Evolutionary conservation across 1,284 basidiomycete genomes (phyloP).

Genomic region (Thelephora terrestris): DNA sequence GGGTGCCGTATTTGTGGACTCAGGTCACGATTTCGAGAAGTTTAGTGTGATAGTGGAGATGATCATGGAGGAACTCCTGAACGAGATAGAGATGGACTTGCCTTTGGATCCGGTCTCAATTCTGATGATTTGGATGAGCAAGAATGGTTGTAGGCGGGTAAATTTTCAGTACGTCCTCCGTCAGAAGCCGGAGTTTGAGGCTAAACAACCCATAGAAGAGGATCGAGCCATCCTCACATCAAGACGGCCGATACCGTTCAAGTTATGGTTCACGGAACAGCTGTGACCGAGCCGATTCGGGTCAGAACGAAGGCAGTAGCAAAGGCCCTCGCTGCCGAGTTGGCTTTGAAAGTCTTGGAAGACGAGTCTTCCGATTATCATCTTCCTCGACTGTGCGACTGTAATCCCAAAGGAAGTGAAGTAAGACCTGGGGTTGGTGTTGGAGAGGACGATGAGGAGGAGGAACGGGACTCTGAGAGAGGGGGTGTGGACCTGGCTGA

Average conservation of each 20-base stretch:
- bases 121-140: slow-evolving; percentile 51
- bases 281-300: slow-evolving; percentile 48
- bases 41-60: slow-evolving; percentile 47
- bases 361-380: slow-evolving; percentile 34
- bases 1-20: slow-evolving; percentile 78
- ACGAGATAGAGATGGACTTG: slow-evolving; percentile 43
- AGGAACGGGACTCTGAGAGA: background rate
- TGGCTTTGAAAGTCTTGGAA: slow-evolving; percentile 40
- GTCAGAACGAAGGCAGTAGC: slow-evolving; percentile 45
- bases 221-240: slow-evolving; percentile 31
- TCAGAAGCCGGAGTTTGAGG: background rate
- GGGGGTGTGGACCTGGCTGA: slow-evolving; percentile 11
- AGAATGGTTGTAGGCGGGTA: slow-evolving; percentile 44
- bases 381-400: slow-evolving; percentile 45
- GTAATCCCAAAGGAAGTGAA: slow-evolving; percentile 16
- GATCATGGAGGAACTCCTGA: slow-evolving; percentile 54
- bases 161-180: slow-evolving; percentile 13
- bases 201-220: slow-evolving; percentile 31
- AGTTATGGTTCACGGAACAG: slow-evolving; percentile 47
- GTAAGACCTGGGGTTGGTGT: slow-evolving; percentile 4
- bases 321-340: slow-evolving; percentile 55
- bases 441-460: slow-evolving; percentile 16
- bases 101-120: slow-evolving; percentile 59
- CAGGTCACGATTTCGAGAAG: slow-evolving; percentile 58
- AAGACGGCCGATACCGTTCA: slow-evolving; percentile 39